Conservation (phyloP, 2,329 filamentous ascomycete genomes). For the Nectriaceae sp. region DNA sequence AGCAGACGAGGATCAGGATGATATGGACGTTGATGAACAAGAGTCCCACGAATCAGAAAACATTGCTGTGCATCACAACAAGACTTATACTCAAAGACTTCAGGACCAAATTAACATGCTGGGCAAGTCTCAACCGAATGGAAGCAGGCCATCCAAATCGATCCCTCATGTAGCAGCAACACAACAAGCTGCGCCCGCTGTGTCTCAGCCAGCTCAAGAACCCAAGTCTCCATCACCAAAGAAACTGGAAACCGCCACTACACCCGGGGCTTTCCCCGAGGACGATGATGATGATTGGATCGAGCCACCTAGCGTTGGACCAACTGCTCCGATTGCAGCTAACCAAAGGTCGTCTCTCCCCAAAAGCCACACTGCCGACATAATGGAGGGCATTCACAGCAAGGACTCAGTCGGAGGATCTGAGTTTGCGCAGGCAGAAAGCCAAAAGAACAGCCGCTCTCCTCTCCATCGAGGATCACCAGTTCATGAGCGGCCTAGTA, state of each 20-base stretch:
- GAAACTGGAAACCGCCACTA: conserved; percentile 39
- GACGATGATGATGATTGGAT: conserved; percentile 66
- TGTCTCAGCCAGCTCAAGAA: conserved; percentile 31
- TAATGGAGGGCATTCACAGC: conserved; percentile 58
- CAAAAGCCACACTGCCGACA: conserved; percentile 63
- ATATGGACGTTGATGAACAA: conserved; percentile 53
- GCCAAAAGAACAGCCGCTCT: conserved; percentile 11
- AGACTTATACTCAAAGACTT: conserved; percentile 89
- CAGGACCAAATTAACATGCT: conserved; percentile 87
- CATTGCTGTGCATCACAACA: conserved; percentile 60
- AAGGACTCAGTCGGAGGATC: conserved; percentile 50
- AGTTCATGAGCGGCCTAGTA: conserved; percentile 16
- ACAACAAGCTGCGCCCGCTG: conserved; percentile 30
- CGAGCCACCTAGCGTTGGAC: conserved; percentile 46
- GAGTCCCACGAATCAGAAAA: conserved; percentile 46
- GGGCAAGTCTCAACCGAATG: conserved; percentile 57
- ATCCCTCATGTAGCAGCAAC: conserved; percentile 39
- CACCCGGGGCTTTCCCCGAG: conserved; percentile 62
- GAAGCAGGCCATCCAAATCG: conserved; percentile 50
- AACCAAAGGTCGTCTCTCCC: conserved; percentile 51
- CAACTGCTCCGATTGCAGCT: conserved; percentile 25
- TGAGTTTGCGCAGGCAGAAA: conserved; percentile 30
- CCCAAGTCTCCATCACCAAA: conserved; percentile 31
- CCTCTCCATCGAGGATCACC: conserved; percentile 6
- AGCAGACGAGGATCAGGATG: conserved; percentile 51